These are phyloP conservation scores for Fusarium praegraminearum DNA, from an alignment of 2,329 filamentous ascomycete species.

Conservation along the genomic window DNA sequence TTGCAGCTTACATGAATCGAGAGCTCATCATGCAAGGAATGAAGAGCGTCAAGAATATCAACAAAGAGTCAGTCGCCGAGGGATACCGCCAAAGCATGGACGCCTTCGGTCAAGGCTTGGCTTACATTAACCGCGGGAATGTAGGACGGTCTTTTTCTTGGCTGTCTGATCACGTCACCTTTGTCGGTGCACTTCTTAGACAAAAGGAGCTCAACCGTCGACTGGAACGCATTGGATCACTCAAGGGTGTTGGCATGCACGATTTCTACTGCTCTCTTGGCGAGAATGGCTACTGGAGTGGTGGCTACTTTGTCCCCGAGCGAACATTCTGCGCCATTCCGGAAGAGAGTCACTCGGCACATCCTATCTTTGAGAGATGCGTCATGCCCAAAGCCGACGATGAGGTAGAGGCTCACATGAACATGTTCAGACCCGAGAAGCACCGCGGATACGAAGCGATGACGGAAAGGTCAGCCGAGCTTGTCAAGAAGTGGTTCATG, in stretches of 20 bases:
- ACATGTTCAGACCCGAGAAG: constrained; percentile 71
- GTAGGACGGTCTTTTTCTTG: constrained; percentile 79
- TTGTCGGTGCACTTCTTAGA: constrained; percentile 82
- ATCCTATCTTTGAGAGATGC: constrained; percentile 61
- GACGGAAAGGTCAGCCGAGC: constrained; percentile 67
- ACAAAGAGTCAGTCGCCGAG: constrained; percentile 60
- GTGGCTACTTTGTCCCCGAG: constrained; percentile 71
- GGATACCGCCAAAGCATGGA: constrained; percentile 64
- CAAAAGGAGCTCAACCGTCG: constrained; percentile 77
- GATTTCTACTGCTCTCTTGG: constrained; percentile 84
- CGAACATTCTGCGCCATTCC: constrained; percentile 85
- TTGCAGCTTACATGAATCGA: constrained; percentile 83
- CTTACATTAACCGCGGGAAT: constrained; percentile 68
- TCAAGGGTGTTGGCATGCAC: constrained; percentile 75
- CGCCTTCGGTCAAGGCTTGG: constrained; percentile 64
- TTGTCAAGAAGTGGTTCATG: constrained; percentile 69
- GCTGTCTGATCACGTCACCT: constrained; percentile 85
- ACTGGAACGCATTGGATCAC: constrained; percentile 70
- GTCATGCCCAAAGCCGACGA: constrained; percentile 75
- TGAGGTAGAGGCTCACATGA: constrained; percentile 79
- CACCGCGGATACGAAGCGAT: constrained; percentile 74
- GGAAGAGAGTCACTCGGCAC: constrained; percentile 58
- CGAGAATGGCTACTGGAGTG: constrained; percentile 73
- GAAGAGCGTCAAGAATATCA: constrained; percentile 60
- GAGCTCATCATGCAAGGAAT: constrained; percentile 70